Evolutionary conservation across 768 basidiomycete genomes (phyloP), one percentile per base, ranked within the genome.

Genomic region (Lactifluus volemus): DNA sequence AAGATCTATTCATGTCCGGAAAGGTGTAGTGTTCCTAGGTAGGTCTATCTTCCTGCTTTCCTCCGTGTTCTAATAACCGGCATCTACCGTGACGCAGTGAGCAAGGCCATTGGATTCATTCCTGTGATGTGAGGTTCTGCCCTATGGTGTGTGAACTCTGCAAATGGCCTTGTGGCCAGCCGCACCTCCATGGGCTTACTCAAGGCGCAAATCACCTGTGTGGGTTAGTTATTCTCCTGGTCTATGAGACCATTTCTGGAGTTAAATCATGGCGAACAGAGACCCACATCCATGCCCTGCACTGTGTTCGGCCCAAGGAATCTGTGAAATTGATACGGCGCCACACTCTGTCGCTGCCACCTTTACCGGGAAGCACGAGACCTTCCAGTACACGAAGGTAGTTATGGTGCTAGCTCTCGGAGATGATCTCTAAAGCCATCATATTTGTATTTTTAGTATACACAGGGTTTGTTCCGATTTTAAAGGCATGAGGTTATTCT

Each of bases 331-430:
- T 12, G 78, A 84, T 49, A 82, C 78, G 0, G 73, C 77, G 0
- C 84, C 84, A 0, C 79, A 81, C 55, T 80, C 83, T 0, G 78
- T 86, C 30, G 79, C 83, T 65, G 81, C 83, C 6, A 84, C 82
- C 0, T 86, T 85, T 63, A 80, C 78, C 0, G 85, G 84, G 0
- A 72, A 70, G 57, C 80, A 84, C 54, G 81, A 84, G 63, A 81
- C 79, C 0, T 86, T 84, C 64, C 78, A 82, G 65, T 86, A 83
- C 53, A 86, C 84, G 0, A 85, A 85, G 75, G 84, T 81, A 51
- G 30, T 69, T 64, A 14, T n/a, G 12, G 15, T 38, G 9, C 7
- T n/a, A 15, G 25, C 4, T 17, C n/a, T 8, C 6, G 12, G 38
- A 7, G 10, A 9, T 3, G 11, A 6, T 51, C 19, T 19, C 42